Evolutionary conservation across 352 stramenopile species (phyloP), one percentile per base, ranked within the genome.

Genomic region (Globisporangium barbulae): DNA sequence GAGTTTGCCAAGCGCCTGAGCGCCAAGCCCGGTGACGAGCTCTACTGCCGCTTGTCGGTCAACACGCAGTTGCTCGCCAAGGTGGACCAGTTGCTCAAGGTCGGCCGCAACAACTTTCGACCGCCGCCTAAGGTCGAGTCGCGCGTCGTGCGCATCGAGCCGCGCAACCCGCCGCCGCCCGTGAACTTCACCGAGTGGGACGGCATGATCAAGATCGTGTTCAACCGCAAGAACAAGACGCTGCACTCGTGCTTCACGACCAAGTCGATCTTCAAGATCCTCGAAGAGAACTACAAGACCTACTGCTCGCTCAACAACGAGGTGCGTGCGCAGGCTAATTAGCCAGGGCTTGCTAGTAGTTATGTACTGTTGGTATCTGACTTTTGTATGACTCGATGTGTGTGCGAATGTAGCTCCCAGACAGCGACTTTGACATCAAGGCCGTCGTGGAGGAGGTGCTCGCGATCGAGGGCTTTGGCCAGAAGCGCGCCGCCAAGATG

Each of bases 151-250:
- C 90, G 97, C 63, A 99, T 99, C 64, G 97, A 99, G 79, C 89
- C 97, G 17, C 89, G 94, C 55, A 99, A 99, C 78, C 98, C 98
- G 59, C 97, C 97, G 19, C 98, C 97, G n/a, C 92, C 95, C 0
- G 97, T 99, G 41, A 99, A 99, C 81, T 99, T 99, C 75, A 97
- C 85, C 71, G 97, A 99, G 81, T 99, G 97, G 97, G 98, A 99
- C 75, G 98, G 97, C 41, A 98, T 99, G 91, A 94, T 99, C 68
- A 96, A 98, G 68, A 91, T 99, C 67, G 79, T 99, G 50, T 99
- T 99, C 78, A 99, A 99, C 80, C 88, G 98, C 41, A 99, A 99
- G 80, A 99, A 99, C 81, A 99, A 99, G 85, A 99, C 96, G 39
- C 78, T 99, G 22, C 85, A 97, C 65, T 91, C 96, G 44, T 95